Conservation (phyloP, 768 basidiomycete species). For the Leucosporidium scottii region DNA sequence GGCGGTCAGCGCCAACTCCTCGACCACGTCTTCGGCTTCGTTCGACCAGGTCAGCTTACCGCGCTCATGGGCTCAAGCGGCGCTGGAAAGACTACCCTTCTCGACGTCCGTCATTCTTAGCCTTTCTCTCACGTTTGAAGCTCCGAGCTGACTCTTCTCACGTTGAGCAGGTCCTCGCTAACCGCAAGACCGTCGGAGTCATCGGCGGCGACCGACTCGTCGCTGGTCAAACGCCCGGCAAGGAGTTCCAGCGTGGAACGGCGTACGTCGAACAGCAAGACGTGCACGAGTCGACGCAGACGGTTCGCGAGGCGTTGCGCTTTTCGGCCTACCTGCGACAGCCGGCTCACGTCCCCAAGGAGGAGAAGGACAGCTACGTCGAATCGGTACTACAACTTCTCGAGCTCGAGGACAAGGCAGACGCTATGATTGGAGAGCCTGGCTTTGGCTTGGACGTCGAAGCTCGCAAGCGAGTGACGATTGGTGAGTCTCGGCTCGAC, state of each 20-base stretch:
- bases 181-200: constrained; percentile 44
- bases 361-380: constrained; percentile 44
- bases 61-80: constrained; percentile 48
- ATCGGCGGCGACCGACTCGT: constrained; percentile 53
- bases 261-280: constrained; percentile 46
- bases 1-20: constrained; percentile 31
- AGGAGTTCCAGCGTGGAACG: constrained; percentile 45
- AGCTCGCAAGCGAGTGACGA: constrained; percentile 45
- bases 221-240: constrained; percentile 42
- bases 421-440: constrained; percentile 47
- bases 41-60: constrained; percentile 45
- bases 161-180: constrained; percentile 29
- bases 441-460: constrained; percentile 45
- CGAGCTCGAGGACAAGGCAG: constrained; percentile 45
- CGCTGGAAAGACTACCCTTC: constrained; percentile 45
- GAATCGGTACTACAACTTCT: constrained; percentile 45
- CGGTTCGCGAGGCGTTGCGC: constrained; percentile 46
- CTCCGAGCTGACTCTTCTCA: constrained; percentile 36
- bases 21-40: constrained; percentile 42
- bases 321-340: constrained; percentile 46
- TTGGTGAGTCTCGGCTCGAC: constrained; percentile 40
- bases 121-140: no score
- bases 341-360: constrained; percentile 39
- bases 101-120: constrained; percentile 12
- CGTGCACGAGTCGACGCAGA: constrained; percentile 42